Evolutionary conservation across 1,284 basidiomycete species (phyloP).

Genomic region (Microbotryum intermedium): DNA sequence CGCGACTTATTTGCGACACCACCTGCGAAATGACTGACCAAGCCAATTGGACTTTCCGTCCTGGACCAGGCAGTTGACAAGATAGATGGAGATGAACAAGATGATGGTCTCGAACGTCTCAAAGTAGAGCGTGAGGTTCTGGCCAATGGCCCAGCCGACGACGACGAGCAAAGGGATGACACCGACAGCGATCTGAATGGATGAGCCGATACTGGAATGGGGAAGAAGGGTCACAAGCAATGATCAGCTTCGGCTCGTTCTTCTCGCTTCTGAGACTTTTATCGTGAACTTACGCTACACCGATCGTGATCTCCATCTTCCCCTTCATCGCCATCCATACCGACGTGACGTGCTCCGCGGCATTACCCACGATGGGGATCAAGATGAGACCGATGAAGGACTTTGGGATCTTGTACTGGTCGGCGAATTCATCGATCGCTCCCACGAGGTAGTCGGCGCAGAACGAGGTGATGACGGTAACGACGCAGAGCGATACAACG

Average conservation of each 20-base stretch:
- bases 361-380: slow-evolving; percentile 49
- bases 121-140: slow-evolving; percentile 75
- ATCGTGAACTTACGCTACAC: slow-evolving; percentile 34
- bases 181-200: slow-evolving; percentile 69
- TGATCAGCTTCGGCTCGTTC: slow-evolving; percentile 24
- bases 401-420: slow-evolving; percentile 70
- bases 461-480: slow-evolving; percentile 75
- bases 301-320: slow-evolving; percentile 51
- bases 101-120: slow-evolving; percentile 63
- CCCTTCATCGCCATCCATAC: slow-evolving; percentile 86
- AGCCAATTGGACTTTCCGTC: slow-evolving; percentile 79
- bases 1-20: not conserved
- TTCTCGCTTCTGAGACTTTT: no score
- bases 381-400: slow-evolving; percentile 58
- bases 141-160: slow-evolving; percentile 56
- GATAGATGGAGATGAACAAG: slow-evolving; percentile 59
- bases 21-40: slow-evolving; percentile 27
- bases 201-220: not conserved
- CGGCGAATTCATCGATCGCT: slow-evolving; percentile 80
- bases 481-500: slow-evolving; percentile 44
- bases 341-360: slow-evolving; percentile 60
- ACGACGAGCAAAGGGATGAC: slow-evolving; percentile 77
- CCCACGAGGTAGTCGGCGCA: slow-evolving; percentile 73
- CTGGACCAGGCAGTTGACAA: slow-evolving; percentile 42
- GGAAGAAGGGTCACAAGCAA: slow-evolving; percentile 33